Evolutionary conservation across 2,329 filamentous ascomycete species (phyloP).

Genomic region (Capronia coronata): DNA sequence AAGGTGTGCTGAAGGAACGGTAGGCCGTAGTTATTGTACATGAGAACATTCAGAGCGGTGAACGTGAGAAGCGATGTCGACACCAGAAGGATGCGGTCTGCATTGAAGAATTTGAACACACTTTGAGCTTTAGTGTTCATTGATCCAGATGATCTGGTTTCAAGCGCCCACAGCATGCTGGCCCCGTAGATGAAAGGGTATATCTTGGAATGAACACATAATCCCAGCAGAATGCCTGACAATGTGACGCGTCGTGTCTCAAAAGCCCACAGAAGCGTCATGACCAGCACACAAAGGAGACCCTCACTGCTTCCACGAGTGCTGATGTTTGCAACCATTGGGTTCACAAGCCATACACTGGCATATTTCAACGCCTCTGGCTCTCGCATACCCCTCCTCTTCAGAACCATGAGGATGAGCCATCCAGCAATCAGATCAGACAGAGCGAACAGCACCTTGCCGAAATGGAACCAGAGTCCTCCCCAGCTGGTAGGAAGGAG

Average conservation of each 20-base stretch:
- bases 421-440: constrained; percentile 81
- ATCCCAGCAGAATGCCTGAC: constrained; percentile 68
- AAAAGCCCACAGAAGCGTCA: constrained; percentile 76
- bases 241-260: constrained; percentile 55
- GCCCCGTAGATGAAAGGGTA: constrained; percentile 95
- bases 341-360: constrained; percentile 88
- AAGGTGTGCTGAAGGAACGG: constrained; percentile 86
- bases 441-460: constrained; percentile 77
- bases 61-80: constrained; percentile 67
- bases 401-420: constrained; percentile 58
- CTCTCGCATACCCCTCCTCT: constrained; percentile 42
- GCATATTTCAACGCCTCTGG: constrained; percentile 66
- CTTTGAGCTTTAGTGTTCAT: constrained; percentile 21
- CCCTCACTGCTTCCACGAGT: constrained; percentile 93
- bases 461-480: constrained; percentile 66
- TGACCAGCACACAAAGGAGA: constrained; percentile 74
- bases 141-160: constrained; percentile 7
- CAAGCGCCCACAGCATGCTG: constrained; percentile 41
- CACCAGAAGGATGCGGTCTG: constrained; percentile 35
- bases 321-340: constrained; percentile 96
- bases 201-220: constrained; percentile 95
- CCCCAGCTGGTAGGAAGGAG: constrained; percentile 69
- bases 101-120: constrained; percentile 35
- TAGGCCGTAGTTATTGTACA: constrained; percentile 71
- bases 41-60: constrained; percentile 62